A percentile compares a stretch with the other conserved stretches of the same genome.
phyloP scores from a whole-genome alignment of 1,284 basidiomycete genomes.

The Uromyces viciae-fabae region DNA sequence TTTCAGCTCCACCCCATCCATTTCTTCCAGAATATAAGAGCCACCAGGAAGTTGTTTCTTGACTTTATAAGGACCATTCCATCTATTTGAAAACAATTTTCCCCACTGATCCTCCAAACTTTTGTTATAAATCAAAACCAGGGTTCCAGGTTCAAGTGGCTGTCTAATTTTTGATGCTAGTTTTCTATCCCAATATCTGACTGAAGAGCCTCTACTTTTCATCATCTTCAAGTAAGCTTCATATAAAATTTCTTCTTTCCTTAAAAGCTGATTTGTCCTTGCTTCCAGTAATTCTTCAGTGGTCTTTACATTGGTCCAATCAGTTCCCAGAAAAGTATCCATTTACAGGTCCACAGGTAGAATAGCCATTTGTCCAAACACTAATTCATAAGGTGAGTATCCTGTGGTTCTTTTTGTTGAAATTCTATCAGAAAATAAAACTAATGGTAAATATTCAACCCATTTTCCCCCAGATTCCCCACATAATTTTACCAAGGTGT shows the following conservation, averaged over 20 bases:
- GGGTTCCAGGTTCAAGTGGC: no score
- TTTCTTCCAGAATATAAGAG: no score
- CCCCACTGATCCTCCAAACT: not conserved
- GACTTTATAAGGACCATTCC: not conserved
- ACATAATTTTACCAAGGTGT: not conserved
- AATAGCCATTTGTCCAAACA: not conserved
- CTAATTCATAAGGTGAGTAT: constrained; percentile 4
- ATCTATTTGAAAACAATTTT: not conserved
- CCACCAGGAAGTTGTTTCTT: no score
- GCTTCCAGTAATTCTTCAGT: not conserved
- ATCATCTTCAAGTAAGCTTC: not conserved
- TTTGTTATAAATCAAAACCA: not conserved
- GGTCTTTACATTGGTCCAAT: not conserved
- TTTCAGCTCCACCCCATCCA: no score
- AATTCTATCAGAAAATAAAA: constrained; percentile 10
- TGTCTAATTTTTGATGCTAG: no score
- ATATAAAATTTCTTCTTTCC: not conserved
- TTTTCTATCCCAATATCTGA: no score
- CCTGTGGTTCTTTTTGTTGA: constrained; percentile 6
- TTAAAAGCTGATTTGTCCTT: not conserved
- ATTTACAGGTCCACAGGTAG: not conserved
- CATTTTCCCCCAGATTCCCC: not conserved
- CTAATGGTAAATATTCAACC: not conserved
- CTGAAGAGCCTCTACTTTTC: no score
- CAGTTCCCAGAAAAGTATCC: not conserved